Evolutionary conservation across 2,329 filamentous ascomycete species (phyloP), one percentile per base, ranked within the genome.

Genomic region (Paracoccidioides brasiliensis): DNA sequence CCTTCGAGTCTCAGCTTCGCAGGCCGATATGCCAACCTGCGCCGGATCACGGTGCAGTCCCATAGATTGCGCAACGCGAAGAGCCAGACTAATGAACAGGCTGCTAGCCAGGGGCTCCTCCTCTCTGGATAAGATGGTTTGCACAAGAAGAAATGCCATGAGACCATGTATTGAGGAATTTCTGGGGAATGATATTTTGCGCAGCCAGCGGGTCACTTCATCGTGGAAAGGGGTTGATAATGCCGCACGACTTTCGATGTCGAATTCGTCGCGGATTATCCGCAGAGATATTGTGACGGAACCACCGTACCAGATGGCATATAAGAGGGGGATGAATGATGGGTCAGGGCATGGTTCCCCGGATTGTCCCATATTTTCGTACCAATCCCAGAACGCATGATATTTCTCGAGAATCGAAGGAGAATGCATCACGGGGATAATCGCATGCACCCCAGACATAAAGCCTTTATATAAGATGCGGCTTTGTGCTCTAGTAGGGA

Each of bases 21-120:
- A 69, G 3, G 72, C 64, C 9, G 67, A 64, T 50, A 77, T 71
- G 5, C 72, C 72, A 58, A 76, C 77, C 28, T 75, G 70, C 0
- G 72, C 72, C 2, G 74, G 74, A 55, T 78, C 76, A 15, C 74
- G 70, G 62, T 76, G 74, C 4, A 76, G 63, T 12, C 74, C 74
- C 68, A 76, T 74, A 7, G 71, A 74, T 58, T 76, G 74, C 0
- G 74, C 74, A 5, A 76, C 73, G 55, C 74, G 64, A 58, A 76
- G 70, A 4, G 70, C 71, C 9, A 77, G 65, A 32, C 73, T 74
- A 55, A 77, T 70, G 50, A 76, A 76, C 5, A 75, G 64, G 62
- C 74, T 76, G 59, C 70, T 74, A 4, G 72, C 74, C 40, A 77
- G 59, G 5, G 74, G 74, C 46, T 77, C 74, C 60, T 77, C 74